These are phyloP conservation scores for Penstemon newberryi DNA, from an alignment of 257 asterid genomes.

Conservation along the genomic window DNA sequence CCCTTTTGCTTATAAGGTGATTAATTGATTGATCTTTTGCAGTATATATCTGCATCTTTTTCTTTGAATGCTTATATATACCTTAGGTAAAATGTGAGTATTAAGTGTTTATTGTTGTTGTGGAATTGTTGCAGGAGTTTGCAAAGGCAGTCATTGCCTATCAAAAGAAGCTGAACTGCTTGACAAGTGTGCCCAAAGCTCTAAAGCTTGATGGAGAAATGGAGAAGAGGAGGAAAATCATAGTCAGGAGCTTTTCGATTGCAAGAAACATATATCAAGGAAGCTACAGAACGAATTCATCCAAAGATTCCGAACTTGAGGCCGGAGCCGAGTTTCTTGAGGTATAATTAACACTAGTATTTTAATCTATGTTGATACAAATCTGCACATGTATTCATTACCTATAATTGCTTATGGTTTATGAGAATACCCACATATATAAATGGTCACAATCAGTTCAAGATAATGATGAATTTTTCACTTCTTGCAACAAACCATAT, in stretches of 20 bases:
- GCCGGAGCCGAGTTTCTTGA: conserved; percentile 79
- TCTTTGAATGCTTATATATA: not conserved
- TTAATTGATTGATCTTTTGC: not conserved
- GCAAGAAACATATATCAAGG: conserved; percentile 37
- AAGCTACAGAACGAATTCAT: conserved; percentile 28
- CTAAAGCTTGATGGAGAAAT: conserved; percentile 43
- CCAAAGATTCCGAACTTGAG: conserved; percentile 54
- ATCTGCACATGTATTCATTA: too few species aligned
- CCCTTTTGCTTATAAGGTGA: conserved; percentile 17
- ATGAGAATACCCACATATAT: not conserved
- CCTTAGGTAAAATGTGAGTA: not conserved
- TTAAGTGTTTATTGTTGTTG: not conserved
- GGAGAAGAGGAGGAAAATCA: conserved; percentile 45
- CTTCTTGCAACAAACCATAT: too few species aligned
- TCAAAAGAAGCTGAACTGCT: conserved; percentile 40
- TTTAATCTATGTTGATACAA: too few species aligned
- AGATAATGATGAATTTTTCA: not conserved
- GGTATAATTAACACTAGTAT: conserved; percentile 32
- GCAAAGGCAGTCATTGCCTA: conserved; percentile 48
- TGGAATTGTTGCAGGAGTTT: conserved; percentile 38
- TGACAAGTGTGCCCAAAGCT: conserved; percentile 24
- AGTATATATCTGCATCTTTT: not conserved
- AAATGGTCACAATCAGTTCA: not conserved
- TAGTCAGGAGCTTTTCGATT: conserved; percentile 40
- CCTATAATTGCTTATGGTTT: not conserved